Conservation (phyloP, 2,329 filamentous ascomycete genomes). For the Exophiala viscosa region DNA sequence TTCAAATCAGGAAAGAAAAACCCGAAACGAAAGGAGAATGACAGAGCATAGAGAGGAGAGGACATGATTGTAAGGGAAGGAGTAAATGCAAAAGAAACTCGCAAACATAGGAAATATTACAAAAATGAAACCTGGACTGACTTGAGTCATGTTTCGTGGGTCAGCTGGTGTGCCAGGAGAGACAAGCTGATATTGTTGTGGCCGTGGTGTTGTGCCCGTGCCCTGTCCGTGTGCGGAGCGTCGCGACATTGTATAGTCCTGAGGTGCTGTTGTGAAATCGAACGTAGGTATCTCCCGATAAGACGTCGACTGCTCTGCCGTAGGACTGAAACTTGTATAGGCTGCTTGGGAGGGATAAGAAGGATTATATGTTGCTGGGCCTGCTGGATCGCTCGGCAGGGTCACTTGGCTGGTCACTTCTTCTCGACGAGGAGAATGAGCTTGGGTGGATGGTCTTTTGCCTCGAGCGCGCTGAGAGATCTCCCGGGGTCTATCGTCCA, state of each 20-base stretch:
- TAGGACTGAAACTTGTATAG: neutral
- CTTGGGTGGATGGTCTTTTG: slow-evolving; percentile 9
- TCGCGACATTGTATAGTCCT: slow-evolving; percentile 17
- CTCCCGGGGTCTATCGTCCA: slow-evolving; percentile 16
- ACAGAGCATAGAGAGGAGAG: slow-evolving; percentile 1
- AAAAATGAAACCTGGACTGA: slow-evolving; percentile 31
- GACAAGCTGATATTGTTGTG: slow-evolving; percentile 27
- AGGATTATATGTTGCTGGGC: slow-evolving; percentile 10
- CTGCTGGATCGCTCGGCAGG: slow-evolving; percentile 9
- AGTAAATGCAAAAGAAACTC: slow-evolving; percentile 11
- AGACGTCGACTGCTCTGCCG: slow-evolving; percentile 5
- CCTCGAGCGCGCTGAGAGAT: slow-evolving; percentile 2
- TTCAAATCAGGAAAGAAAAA: slow-evolving; percentile 6
- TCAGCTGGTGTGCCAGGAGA: slow-evolving; percentile 27
- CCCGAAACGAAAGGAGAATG: slow-evolving; percentile 6
- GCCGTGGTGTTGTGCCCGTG: slow-evolving; percentile 7
- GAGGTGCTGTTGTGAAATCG: slow-evolving; percentile 3
- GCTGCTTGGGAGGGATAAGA: neutral
- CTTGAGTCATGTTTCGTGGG: slow-evolving; percentile 28
- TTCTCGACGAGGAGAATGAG: slow-evolving; percentile 5
- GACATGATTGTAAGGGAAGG: slow-evolving; percentile 14
- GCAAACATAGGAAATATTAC: slow-evolving; percentile 29
- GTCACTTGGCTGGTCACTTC: slow-evolving; percentile 1
- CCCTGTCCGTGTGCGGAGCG: slow-evolving; percentile 8
- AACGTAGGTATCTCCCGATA: neutral